Evolutionary conservation across 2,329 filamentous ascomycete genomes (phyloP), one percentile per base, ranked within the genome.

Genomic region (Pseudogymnoascus sp.): DNA sequence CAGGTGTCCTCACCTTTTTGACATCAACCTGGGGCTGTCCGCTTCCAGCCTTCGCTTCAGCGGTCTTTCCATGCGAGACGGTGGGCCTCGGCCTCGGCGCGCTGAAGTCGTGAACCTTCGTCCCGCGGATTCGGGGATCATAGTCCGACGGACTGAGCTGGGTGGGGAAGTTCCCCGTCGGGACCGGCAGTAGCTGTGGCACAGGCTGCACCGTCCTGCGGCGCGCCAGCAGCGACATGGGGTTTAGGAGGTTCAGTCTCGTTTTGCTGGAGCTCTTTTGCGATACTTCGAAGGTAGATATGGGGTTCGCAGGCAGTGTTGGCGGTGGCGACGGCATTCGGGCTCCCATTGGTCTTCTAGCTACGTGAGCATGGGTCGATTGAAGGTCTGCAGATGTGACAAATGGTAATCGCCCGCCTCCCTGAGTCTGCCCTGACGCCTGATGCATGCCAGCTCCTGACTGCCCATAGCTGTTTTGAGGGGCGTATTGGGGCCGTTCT

Each of bases 101-200:
- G 68, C 84, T 87, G 68, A 87, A 88, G 71, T 85, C 86, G 70
- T 89, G 86, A 59, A 87, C 80, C 55, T 80, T 78, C 6, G 82
- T 89, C 58, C 83, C 86, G 68, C 79, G 80, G 66, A 89, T 89
- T 8, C 84, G 79, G 16, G 85, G 85, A 67, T 88, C 85, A 67
- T 87, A 86, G 70, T 22, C 75, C 4, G 58, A 38, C 14, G 35
- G 33, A 23, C 38, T 60, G 2, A 38, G 58, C 7, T 41, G 33
- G 73, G 52, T 75, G 67, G 28, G 79, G 67, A 58, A 65, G 60
- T 60, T 67, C 25, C 64, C 66, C 23, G 69, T 64, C 28, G 69
- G 65, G 60, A 70, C 67, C 49, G 69, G 65, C 5, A 67, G 63
- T 28, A 71, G 61, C 55, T 71, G 68, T 30, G 64, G 69, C 59